phyloP scores from a whole-genome alignment of 2,329 filamentous ascomycete species.

The Polytolypa hystricis region DNA sequence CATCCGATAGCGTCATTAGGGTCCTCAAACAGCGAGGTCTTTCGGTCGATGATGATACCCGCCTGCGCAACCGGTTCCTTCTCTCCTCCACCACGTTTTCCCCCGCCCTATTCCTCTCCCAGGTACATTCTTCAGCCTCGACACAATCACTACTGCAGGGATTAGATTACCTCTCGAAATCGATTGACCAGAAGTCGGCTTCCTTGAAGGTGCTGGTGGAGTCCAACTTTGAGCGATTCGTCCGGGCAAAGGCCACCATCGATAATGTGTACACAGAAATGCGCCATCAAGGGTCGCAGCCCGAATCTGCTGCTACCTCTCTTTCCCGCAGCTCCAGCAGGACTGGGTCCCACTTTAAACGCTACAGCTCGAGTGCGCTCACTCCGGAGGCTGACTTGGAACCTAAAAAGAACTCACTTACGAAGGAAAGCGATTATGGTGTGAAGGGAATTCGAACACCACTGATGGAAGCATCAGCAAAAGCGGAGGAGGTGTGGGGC shows the following conservation, averaged over 20 bases:
- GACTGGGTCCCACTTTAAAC: slow-evolving; percentile 50
- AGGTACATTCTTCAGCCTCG: slow-evolving; percentile 77
- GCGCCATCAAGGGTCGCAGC: slow-evolving; percentile 56
- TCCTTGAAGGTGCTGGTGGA: slow-evolving; percentile 94
- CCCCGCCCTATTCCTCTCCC: slow-evolving; percentile 79
- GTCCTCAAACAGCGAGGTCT: slow-evolving; percentile 66
- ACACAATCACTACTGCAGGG: slow-evolving; percentile 71
- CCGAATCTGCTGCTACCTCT: slow-evolving; percentile 13
- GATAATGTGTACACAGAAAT: slow-evolving; percentile 99
- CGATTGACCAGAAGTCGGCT: slow-evolving; percentile 95
- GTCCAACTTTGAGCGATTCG: slow-evolving; percentile 96
- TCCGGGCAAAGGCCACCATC: slow-evolving; percentile 92
- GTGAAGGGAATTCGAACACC: slow-evolving; percentile 80
- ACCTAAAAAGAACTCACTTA: slow-evolving; percentile 75
- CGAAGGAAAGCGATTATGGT: slow-evolving; percentile 87
- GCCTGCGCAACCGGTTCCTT: slow-evolving; percentile 79
- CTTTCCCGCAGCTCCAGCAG: slow-evolving; percentile 51
- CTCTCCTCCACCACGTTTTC: slow-evolving; percentile 94
- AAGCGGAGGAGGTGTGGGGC: slow-evolving; percentile 95
- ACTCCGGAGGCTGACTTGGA: slow-evolving; percentile 35
- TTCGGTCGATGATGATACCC: slow-evolving; percentile 71
- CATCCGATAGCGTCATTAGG: slow-evolving; percentile 72
- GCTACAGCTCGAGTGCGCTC: slow-evolving; percentile 34
- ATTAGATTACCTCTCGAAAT: slow-evolving; percentile 73
- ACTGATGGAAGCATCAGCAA: slow-evolving; percentile 77